A percentile compares a stretch with the other conserved stretches of the same genome.
These are phyloP conservation scores for Penicillium manginii DNA, from an alignment of 495 filamentous ascomycete species.

Conservation along the genomic window DNA sequence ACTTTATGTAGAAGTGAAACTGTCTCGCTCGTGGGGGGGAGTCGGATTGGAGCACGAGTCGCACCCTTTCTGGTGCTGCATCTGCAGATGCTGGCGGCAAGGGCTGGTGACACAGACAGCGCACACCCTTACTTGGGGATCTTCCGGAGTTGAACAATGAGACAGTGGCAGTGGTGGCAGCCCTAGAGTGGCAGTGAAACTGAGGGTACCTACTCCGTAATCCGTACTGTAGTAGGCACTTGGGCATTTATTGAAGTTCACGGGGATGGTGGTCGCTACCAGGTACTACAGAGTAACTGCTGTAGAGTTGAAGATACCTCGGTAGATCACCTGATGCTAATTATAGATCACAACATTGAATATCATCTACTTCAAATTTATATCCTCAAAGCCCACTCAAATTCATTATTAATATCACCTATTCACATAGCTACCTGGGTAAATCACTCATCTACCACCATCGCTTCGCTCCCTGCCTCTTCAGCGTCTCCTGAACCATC, in stretches of 20 bases:
- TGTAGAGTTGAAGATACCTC: no score
- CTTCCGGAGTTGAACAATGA: not conserved
- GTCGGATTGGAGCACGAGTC: conserved; percentile 10
- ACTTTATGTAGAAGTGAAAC: conserved; percentile 1
- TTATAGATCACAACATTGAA: no score
- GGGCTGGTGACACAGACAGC: conserved; percentile 5
- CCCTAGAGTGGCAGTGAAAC: no score
- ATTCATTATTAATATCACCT: not conserved
- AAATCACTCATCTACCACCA: conserved; percentile 5
- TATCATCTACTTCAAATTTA: no score
- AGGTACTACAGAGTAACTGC: no score
- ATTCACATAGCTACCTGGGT: not conserved
- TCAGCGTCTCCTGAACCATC: conserved; percentile 1
- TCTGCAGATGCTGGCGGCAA: conserved; percentile 1
- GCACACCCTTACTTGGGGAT: not conserved
- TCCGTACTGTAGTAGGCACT: no score
- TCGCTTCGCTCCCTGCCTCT: conserved; percentile 5
- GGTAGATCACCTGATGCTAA: no score
- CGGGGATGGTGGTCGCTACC: no score
- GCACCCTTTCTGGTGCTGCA: not conserved
- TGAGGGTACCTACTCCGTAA: no score
- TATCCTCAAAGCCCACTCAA: no score
- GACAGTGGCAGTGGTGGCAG: no score
- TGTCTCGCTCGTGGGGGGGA: conserved; percentile 10
- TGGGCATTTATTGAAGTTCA: no score